Evolutionary conservation across 176 grass and related monocot genomes (phyloP).

Genomic region (Oryza nivara): DNA sequence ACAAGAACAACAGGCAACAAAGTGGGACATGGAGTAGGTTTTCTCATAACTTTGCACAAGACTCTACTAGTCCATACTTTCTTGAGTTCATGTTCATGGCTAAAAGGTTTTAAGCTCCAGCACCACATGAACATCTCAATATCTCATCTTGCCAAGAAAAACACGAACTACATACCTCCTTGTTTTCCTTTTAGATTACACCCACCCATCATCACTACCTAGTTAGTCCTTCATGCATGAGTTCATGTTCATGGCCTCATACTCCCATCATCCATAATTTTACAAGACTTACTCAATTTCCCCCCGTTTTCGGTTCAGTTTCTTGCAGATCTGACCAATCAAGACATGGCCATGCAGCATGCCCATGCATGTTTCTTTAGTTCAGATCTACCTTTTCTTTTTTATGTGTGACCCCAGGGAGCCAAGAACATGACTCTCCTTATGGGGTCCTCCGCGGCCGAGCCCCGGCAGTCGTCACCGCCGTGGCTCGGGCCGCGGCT

Average conservation of each 20-base stretch:
- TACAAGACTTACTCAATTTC: slow-evolving; percentile 35
- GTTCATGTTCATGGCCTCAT: slow-evolving; percentile 46
- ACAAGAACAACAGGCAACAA: slow-evolving; percentile 16
- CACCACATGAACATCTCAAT: slow-evolving; percentile 31
- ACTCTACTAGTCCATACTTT: slow-evolving; percentile 44
- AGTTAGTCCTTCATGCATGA: slow-evolving; percentile 44
- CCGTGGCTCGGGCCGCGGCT: slow-evolving; percentile 38
- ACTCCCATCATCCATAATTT: slow-evolving; percentile 41
- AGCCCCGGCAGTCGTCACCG: slow-evolving; percentile 51
- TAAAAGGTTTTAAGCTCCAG: slow-evolving; percentile 29
- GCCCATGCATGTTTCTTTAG: slow-evolving; percentile 6
- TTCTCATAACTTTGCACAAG: slow-evolving; percentile 36
- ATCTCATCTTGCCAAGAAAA: slow-evolving; percentile 11
- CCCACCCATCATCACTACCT: slow-evolving; percentile 38
- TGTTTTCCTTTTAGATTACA: slow-evolving; percentile 16
- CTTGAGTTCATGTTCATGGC: slow-evolving; percentile 48
- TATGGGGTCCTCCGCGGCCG: slow-evolving; percentile 68
- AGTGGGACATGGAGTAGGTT: neutral
- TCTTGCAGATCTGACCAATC: slow-evolving; percentile 47
- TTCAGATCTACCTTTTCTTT: slow-evolving; percentile 7
- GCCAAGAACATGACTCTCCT: slow-evolving; percentile 97
- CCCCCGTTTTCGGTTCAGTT: slow-evolving; percentile 39
- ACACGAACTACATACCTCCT: slow-evolving; percentile 36
- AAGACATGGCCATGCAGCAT: slow-evolving; percentile 43
- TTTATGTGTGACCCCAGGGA: slow-evolving; percentile 91